A percentile compares a stretch with the other conserved stretches of the same genome.
These are phyloP conservation scores for Cladosporium sp. DNA, from an alignment of 2,329 filamentous ascomycete genomes.

Conservation along the genomic window DNA sequence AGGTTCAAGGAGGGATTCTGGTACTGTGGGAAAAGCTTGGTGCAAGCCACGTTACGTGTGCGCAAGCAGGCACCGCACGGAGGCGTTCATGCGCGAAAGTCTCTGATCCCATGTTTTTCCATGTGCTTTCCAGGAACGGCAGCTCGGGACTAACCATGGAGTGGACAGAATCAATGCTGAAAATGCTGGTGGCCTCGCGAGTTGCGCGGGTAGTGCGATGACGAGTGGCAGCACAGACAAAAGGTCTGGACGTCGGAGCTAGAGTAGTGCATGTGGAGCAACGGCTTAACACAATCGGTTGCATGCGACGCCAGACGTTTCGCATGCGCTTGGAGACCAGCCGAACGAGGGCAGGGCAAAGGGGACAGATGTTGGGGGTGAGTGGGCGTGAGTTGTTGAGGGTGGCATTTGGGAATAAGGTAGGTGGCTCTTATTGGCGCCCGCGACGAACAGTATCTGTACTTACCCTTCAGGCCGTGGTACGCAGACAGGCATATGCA, in stretches of 20 bases:
- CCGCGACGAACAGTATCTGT: too few species aligned
- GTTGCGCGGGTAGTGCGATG: not conserved
- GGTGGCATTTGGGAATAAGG: too few species aligned
- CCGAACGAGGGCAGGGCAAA: not conserved
- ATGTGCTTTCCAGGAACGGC: too few species aligned
- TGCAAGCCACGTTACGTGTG: slow-evolving; percentile 4
- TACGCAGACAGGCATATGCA: not conserved
- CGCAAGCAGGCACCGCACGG: not conserved
- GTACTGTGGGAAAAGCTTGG: not conserved
- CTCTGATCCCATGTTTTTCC: not conserved
- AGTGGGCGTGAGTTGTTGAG: too few species aligned
- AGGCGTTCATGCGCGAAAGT: not conserved
- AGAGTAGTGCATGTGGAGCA: slow-evolving; percentile 5
- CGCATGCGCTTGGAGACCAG: slow-evolving; percentile 2
- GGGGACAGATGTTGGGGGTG: not conserved
- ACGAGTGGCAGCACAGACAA: slow-evolving; percentile 6
- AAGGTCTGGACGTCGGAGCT: slow-evolving; percentile 5
- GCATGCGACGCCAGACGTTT: slow-evolving; percentile 11
- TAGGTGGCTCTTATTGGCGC: too few species aligned
- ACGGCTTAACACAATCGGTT: slow-evolving; percentile 1
- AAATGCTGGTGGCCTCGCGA: not conserved
- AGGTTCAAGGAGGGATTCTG: not conserved
- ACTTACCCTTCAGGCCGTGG: not conserved
- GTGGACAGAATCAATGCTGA: not conserved
- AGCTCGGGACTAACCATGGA: not conserved